These are phyloP conservation scores for Fimicolochytrium jonesii DNA, from an alignment of 192 early-diverging fungal genomes.

Conservation along the genomic window DNA sequence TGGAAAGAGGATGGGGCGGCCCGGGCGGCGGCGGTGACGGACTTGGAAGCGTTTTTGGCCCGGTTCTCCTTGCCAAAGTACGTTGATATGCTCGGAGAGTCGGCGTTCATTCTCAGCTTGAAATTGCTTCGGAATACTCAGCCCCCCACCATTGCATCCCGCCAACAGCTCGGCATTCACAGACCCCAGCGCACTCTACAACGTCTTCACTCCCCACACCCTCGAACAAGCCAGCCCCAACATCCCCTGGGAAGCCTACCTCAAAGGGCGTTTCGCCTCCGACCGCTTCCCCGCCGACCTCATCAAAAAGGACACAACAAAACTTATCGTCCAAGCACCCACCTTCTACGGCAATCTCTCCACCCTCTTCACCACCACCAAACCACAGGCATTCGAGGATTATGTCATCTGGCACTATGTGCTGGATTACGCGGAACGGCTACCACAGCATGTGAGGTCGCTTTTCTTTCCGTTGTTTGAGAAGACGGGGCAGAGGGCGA, in stretches of 20 bases:
- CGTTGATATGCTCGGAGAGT: too few species aligned
- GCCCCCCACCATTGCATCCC: neutral
- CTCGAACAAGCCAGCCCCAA: neutral
- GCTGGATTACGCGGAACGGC: neutral
- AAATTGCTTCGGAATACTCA: neutral
- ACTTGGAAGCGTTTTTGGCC: constrained; percentile 56
- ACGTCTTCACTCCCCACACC: constrained; percentile 1
- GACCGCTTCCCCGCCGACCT: neutral
- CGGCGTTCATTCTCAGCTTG: neutral
- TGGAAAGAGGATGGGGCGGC: neutral
- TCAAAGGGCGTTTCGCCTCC: constrained; percentile 1
- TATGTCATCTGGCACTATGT: constrained; percentile 23
- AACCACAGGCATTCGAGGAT: constrained; percentile 8
- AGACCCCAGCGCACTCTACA: constrained; percentile 19
- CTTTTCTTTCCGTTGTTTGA: neutral
- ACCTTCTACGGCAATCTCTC: constrained; percentile 15
- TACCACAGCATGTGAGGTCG: neutral
- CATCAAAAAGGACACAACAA: constrained; percentile 3
- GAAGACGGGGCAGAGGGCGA: constrained; percentile 11
- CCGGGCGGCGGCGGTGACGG: constrained; percentile 45
- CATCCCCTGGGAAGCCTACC: constrained; percentile 21
- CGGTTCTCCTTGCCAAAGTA: constrained; percentile 40
- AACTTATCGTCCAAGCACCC: constrained; percentile 15
- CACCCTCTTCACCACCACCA: neutral
- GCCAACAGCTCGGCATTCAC: constrained; percentile 4